Conservation (phyloP, 192 early-diverging fungal genomes). For the Backusella parvicylindrica region DNA sequence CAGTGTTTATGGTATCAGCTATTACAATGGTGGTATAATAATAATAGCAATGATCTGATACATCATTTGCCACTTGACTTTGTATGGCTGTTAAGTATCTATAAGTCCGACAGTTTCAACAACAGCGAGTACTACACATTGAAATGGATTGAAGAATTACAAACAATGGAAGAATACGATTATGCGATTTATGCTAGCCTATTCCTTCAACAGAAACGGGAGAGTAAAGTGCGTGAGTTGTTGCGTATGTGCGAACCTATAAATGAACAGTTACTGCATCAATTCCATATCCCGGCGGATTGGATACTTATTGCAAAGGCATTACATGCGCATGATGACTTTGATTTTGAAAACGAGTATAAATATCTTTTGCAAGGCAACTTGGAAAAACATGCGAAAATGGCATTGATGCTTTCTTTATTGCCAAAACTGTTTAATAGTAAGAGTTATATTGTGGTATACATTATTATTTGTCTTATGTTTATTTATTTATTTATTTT, state of each 20-base stretch:
- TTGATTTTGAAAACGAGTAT: neutral
- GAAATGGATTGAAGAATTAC: neutral
- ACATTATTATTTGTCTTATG: too few relatives aligned
- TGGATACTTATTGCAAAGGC: neutral
- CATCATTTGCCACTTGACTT: neutral
- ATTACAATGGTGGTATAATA: neutral
- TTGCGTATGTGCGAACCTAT: neutral
- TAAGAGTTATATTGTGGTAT: neutral
- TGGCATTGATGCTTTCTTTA: neutral
- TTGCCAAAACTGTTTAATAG: neutral
- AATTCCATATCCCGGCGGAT: neutral
- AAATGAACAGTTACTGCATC: neutral
- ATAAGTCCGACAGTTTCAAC: neutral
- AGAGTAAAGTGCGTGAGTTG: neutral
- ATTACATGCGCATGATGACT: neutral
- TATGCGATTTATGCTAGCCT: neutral
- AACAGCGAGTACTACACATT: neutral
- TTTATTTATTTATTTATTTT: too few relatives aligned
- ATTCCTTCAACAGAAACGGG: neutral
- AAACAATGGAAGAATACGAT: neutral
- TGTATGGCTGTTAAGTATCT: neutral
- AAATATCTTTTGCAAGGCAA: neutral
- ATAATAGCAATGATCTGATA: neutral
- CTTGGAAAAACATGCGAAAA: neutral
- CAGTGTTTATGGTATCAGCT: neutral